A percentile compares a stretch with the other conserved stretches of the same genome.
phyloP scores from a whole-genome alignment of 768 basidiomycete genomes.

The Suillus brevipes region DNA sequence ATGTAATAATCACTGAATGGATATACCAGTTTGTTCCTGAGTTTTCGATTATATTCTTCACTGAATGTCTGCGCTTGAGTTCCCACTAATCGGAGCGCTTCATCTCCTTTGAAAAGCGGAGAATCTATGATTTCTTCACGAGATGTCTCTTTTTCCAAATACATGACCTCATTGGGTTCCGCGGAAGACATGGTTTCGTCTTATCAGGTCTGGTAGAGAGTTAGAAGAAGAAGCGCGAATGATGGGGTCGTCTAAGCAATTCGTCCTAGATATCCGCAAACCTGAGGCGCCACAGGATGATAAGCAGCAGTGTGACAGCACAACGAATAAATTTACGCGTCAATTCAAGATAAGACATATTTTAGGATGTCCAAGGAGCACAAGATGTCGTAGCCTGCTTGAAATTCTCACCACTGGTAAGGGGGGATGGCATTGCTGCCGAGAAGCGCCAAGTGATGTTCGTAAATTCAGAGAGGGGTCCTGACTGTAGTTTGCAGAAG shows the following conservation, averaged over 20 bases:
- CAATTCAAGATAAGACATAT: neutral
- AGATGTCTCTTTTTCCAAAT: neutral
- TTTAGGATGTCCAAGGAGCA: conserved; percentile 6
- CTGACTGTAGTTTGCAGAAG: neutral
- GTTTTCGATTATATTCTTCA: conserved; percentile 56
- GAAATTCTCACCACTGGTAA: neutral
- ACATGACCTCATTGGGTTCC: neutral
- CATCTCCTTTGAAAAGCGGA: conserved; percentile 43
- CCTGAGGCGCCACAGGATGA: neutral
- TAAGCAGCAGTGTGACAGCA: neutral
- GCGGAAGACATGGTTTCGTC: neutral
- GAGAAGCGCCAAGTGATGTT: neutral
- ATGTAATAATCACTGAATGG: neutral
- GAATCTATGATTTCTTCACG: neutral
- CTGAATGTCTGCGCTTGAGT: conserved; percentile 50
- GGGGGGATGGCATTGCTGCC: neutral
- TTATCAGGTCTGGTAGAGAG: neutral
- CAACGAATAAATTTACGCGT: neutral
- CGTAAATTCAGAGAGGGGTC: neutral
- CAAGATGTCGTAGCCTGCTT: neutral
- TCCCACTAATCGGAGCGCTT: conserved; percentile 60
- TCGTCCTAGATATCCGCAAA: neutral
- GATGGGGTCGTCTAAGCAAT: neutral
- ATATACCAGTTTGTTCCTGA: conserved; percentile 57
- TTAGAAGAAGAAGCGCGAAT: neutral